Base-by-base conservation (phyloP, 768 basidiomycete species). In the Candolleomyces eurysporus region DNA sequence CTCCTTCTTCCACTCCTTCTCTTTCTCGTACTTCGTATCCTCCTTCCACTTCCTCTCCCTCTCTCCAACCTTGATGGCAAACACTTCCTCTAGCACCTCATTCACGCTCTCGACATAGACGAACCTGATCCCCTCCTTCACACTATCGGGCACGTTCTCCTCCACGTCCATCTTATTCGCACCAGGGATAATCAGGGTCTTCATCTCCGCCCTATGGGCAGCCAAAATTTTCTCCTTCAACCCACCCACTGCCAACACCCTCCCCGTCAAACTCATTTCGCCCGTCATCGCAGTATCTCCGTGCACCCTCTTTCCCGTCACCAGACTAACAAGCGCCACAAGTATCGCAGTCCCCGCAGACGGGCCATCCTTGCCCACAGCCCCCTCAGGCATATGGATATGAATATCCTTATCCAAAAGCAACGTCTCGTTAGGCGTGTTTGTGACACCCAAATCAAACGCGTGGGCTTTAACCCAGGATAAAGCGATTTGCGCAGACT, bases 221-320 rank as follows among this genome's bases (percentile, higher is more conserved):
- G 96, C 96, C 2, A 98, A 84, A 63, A 96, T 94, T 81, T 97
- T 96, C 78, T 94, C 92, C 78, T 97, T 98, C 64, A 98, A 76
- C 0, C 96, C 96, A 8, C 96, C 96, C 10, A 99, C 96, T 2
- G 96, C 94, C 1, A 97, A 82, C 9, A 99, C 96, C 74, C 97
- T 94, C 0, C 97, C 97, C 0, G 95, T 90, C 16, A 99, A 86
- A 2, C 96, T 94, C 60, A 99, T 94, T 74, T 99, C 97, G 16
- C 97, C 97, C 0, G 97, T 98, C 94, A 98, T 96, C 6, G 97
- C 95, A 58, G 97, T 92, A 75, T 97, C 93, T 16, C 92, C 91
- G 69, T 82, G 82, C 48, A 98, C 86, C 73, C 78, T 85, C 5
- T 87, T 92, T 76, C 88, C 90, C 0, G 91, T 96, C 75, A 98